Base-by-base conservation (phyloP, 139 green algal genomes). In the Auxenochlorella protothecoides region DNA sequence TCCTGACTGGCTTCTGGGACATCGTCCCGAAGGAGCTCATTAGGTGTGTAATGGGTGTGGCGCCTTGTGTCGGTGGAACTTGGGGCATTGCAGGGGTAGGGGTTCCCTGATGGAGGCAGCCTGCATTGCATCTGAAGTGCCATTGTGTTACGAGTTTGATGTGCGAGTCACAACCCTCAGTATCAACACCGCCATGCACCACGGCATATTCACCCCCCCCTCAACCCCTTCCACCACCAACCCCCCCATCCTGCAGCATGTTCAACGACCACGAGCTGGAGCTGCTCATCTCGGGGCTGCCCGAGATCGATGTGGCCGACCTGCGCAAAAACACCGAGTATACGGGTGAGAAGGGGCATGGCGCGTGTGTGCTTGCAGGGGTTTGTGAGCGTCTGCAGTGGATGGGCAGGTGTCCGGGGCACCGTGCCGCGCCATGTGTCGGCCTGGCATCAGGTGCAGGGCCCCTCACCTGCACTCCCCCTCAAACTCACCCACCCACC, bases 261-360 rank as follows among this genome's bases (percentile, higher is more conserved):
- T 98, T 99, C 83, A 97, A 94, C 77, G 90, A 97, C 80, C 85
- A 91, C 70, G 95, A 99, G 88, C 92, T 99, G 69, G 95, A 99
- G 88, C 88, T 99, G 76, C 81, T 99, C 52, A 97, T 99, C 80
- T 86, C 71, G 63, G 95, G 95, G 12, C 85, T 98, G 80, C 95
- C 95, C 3, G 90, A 98, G 72, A 92, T 99, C 15, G 93, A 99
- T 71, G 65, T 97, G 44, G 87, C 85, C 63, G 92, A 98, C 86
- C 84, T 97, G 80, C 79, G 84, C 12, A 75, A 74, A 59, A 92
- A 98, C 83, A 97, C 91, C 5, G 92, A 97, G 81, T 99, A 99
- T 87, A 83, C 72, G 15, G 89, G 86, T 59, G 72, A 66, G 27
- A 15, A 7, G 51, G 59, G 59, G 10, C 59, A 63, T 44, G 27